phyloP scores from a whole-genome alignment of 169 alveolate species.

The Plasmodium gonderi region DNA sequence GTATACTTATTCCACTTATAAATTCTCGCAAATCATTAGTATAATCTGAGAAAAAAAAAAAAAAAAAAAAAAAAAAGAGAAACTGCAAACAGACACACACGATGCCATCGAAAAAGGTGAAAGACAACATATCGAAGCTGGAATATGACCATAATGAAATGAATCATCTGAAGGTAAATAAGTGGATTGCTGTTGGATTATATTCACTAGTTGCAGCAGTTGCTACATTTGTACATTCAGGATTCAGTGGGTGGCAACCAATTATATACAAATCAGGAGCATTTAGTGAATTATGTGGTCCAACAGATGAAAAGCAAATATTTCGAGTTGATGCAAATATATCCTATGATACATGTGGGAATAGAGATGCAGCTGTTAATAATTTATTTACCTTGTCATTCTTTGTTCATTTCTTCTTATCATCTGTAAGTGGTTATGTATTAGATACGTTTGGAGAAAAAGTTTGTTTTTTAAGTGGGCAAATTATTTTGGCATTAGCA shows the following conservation, averaged over 20 bases:
- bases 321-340: slow-evolving; percentile 19
- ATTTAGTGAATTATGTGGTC: slow-evolving; percentile 38
- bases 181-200: slow-evolving; percentile 25
- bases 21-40: no score
- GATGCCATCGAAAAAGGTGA: neutral
- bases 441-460: slow-evolving; percentile 67
- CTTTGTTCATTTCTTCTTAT: slow-evolving; percentile 64
- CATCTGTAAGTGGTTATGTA: slow-evolving; percentile 60
- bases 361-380: slow-evolving; percentile 62
- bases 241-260: slow-evolving; percentile 75
- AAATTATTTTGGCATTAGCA: slow-evolving; percentile 15
- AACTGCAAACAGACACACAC: no score
- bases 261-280: slow-evolving; percentile 69
- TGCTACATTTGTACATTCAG: slow-evolving; percentile 49
- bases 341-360: slow-evolving; percentile 47
- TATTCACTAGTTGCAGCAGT: slow-evolving; percentile 33
- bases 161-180: slow-evolving; percentile 6
- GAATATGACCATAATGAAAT: neutral
- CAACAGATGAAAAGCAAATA: slow-evolving; percentile 5
- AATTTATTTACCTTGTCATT: slow-evolving; percentile 60
- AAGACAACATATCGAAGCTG: slow-evolving; percentile 15
- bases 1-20: no score
- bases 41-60: no score
- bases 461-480: slow-evolving; percentile 60
- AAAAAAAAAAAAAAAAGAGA: no score